phyloP scores from a whole-genome alignment of 768 basidiomycete species.

The Boletus subparvulus region DNA sequence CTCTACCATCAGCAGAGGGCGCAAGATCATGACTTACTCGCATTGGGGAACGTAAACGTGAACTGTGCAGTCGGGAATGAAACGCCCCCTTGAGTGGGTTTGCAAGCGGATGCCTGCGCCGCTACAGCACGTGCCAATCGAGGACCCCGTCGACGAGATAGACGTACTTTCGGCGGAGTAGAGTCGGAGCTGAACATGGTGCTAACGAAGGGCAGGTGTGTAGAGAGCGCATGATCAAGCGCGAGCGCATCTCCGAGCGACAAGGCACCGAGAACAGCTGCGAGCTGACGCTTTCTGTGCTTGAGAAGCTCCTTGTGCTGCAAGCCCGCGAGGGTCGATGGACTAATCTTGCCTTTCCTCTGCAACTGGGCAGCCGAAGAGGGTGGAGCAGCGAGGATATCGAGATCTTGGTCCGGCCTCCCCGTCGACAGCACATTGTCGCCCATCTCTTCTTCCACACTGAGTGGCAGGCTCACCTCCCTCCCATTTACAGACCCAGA shows the following conservation, averaged over 20 bases:
- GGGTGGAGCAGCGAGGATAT: constrained; percentile 17
- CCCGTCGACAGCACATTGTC: constrained; percentile 29
- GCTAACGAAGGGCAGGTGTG: constrained; percentile 32
- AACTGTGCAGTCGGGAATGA: constrained; percentile 56
- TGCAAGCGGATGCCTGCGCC: constrained; percentile 12
- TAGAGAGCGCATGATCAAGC: constrained; percentile 74
- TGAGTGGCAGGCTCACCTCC: constrained; percentile 41
- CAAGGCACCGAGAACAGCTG: constrained; percentile 64
- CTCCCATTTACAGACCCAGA: constrained; percentile 42
- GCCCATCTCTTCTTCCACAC: constrained; percentile 43
- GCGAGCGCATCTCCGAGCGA: constrained; percentile 70
- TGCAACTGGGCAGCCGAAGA: constrained; percentile 20
- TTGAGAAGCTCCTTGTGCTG: constrained; percentile 75
- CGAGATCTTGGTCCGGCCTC: constrained; percentile 26
- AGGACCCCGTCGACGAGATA: constrained; percentile 54
- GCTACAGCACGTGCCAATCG: constrained; percentile 49
- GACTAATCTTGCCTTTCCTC: constrained; percentile 49
- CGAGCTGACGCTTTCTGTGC: constrained; percentile 67
- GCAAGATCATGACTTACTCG: constrained; percentile 59
- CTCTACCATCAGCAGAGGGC: constrained; percentile 21
- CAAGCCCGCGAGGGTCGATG: constrained; percentile 64
- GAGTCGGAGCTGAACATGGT: constrained; percentile 37
- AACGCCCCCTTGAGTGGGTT: constrained; percentile 25
- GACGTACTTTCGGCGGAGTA: constrained; percentile 42
- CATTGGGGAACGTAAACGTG: constrained; percentile 58